Conservation (phyloP, 1,139 yeast species). For the Wickerhamomyces sp. region DNA sequence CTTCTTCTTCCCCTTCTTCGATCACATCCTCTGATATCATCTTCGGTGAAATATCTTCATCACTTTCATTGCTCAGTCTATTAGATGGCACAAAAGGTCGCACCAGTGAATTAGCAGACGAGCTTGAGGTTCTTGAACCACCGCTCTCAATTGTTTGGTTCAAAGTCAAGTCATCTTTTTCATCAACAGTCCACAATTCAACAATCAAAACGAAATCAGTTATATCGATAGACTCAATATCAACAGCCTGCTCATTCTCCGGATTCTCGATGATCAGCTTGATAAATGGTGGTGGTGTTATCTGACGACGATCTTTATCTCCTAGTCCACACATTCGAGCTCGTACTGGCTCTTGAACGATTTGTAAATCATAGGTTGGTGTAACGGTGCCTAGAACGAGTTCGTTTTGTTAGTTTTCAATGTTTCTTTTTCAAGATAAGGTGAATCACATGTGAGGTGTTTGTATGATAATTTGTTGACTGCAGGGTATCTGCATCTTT, state of each 20-base stretch:
- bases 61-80: too few relatives aligned
- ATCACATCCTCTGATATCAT: too few relatives aligned
- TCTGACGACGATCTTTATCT: slow-evolving; percentile 39
- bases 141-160: slow-evolving; percentile 14
- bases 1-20: too few relatives aligned
- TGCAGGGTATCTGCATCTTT: too few relatives aligned
- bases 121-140: background rate
- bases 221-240: slow-evolving; percentile 27
- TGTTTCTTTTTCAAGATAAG: too few relatives aligned
- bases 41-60: too few relatives aligned
- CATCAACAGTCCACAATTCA: slow-evolving; percentile 36
- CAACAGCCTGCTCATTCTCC: slow-evolving; percentile 22
- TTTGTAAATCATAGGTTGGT: slow-evolving; percentile 22
- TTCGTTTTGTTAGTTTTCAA: too few relatives aligned
- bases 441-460: too few relatives aligned
- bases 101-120: too few relatives aligned
- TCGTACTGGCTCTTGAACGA: slow-evolving; percentile 38
- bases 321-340: slow-evolving; percentile 45
- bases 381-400: background rate
- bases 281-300: slow-evolving; percentile 41
- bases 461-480: too few relatives aligned
- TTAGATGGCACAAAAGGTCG: too few relatives aligned
- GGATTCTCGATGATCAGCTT: slow-evolving; percentile 28
- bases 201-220: slow-evolving; percentile 30
- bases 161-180: slow-evolving; percentile 26